phyloP scores from a whole-genome alignment of 1,284 basidiomycete species.

The Takashimella koratensis region DNA sequence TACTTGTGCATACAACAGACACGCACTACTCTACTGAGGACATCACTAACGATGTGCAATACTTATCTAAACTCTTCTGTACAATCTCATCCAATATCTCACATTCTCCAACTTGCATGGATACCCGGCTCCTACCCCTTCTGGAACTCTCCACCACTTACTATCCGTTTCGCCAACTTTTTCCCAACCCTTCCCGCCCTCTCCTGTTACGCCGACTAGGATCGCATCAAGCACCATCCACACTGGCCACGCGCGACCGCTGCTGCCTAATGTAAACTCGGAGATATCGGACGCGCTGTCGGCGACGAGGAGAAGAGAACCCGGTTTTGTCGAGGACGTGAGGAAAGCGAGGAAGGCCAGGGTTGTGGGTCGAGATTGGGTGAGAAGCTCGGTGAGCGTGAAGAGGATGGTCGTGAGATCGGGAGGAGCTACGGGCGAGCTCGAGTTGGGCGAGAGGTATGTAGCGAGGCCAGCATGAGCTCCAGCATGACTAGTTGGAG shows the following conservation, averaged over 20 bases:
- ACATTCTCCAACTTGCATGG: conserved; percentile 50
- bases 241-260: conserved; percentile 41
- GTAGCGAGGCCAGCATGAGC: conserved; percentile 9
- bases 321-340: conserved; percentile 36
- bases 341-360: conserved; percentile 44
- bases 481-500: conserved; percentile 6
- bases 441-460: conserved; percentile 2
- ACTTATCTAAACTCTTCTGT: conserved; percentile 29
- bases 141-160: conserved; percentile 46
- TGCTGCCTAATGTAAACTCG: conserved; percentile 34
- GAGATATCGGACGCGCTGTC: conserved; percentile 47
- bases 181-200: conserved; percentile 28
- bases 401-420: conserved; percentile 49
- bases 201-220: conserved; percentile 10
- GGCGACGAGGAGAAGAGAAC: conserved; percentile 48
- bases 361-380: conserved; percentile 46
- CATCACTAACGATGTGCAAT: no score
- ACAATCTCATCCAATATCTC: conserved; percentile 49
- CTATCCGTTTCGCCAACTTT: conserved; percentile 40
- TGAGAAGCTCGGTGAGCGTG: conserved; percentile 50
- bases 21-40: no score
- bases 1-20: no score
- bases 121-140: conserved; percentile 41
- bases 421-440: no score
- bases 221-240: conserved; percentile 42